These are phyloP conservation scores for Salix caprea DNA, from an alignment of 345 rosid species.

Conservation along the genomic window DNA sequence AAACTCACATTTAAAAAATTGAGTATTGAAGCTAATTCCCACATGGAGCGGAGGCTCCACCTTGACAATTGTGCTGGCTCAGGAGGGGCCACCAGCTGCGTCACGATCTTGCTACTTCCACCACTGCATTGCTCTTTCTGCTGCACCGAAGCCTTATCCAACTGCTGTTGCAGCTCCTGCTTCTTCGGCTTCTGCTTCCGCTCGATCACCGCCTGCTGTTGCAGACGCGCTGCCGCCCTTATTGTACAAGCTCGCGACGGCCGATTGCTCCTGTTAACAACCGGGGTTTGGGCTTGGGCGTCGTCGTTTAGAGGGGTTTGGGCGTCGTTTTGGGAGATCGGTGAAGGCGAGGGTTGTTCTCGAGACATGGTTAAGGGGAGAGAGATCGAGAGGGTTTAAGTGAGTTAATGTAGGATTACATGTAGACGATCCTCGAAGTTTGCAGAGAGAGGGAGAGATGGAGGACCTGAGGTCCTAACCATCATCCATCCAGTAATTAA, in stretches of 20 bases:
- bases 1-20: slow-evolving; percentile 92
- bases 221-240: slow-evolving; percentile 72
- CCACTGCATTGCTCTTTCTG: slow-evolving; percentile 49
- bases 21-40: slow-evolving; percentile 94
- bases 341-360: slow-evolving; percentile 42
- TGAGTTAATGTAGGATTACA: slow-evolving; percentile 33
- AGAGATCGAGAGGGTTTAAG: slow-evolving; percentile 46
- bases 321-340: slow-evolving; percentile 23
- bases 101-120: slow-evolving; percentile 55
- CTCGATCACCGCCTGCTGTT: slow-evolving; percentile 53
- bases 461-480: slow-evolving; percentile 28
- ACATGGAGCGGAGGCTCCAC: slow-evolving; percentile 96
- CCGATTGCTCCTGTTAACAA: slow-evolving; percentile 53
- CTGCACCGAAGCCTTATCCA: slow-evolving; percentile 35
- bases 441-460: slow-evolving; percentile 23
- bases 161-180: slow-evolving; percentile 37
- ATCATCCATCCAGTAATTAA: slow-evolving; percentile 7
- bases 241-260: slow-evolving; percentile 95
- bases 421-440: slow-evolving; percentile 28
- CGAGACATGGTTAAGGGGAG: slow-evolving; percentile 42
- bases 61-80: slow-evolving; percentile 81
- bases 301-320: slow-evolving; percentile 9
- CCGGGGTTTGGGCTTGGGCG: slow-evolving; percentile 18
- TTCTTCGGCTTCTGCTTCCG: slow-evolving; percentile 53
- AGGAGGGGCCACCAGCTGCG: slow-evolving; percentile 71